A percentile compares a stretch with the other conserved stretches of the same genome.
These are phyloP conservation scores for Phytophthora lateralis DNA, from an alignment of 352 stramenopile species.

Conservation along the genomic window DNA sequence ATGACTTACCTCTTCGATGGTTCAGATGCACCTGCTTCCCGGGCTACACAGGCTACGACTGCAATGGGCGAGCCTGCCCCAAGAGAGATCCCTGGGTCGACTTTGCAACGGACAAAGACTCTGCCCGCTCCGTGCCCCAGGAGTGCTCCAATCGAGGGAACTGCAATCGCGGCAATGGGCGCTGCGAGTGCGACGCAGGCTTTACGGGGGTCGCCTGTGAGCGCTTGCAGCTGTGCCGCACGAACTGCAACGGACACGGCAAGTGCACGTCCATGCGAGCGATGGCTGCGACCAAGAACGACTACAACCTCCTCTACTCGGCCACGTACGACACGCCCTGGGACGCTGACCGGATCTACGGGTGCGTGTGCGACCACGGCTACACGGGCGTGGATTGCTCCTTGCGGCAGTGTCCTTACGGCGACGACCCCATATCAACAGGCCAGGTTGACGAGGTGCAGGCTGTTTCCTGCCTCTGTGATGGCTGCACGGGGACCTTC, in stretches of 20 bases:
- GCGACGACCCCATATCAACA: conserved; percentile 84
- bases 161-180: conserved; percentile 76
- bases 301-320: conserved; percentile 66
- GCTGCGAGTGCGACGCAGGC: conserved; percentile 80
- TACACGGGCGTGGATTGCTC: conserved; percentile 90
- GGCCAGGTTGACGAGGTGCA: conserved; percentile 84
- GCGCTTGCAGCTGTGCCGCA: conserved; percentile 67
- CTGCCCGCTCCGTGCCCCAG: conserved; percentile 40
- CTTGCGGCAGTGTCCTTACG: conserved; percentile 79
- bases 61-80: conserved; percentile 77
- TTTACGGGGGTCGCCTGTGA: conserved; percentile 80
- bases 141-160: conserved; percentile 79
- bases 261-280: conserved; percentile 82
- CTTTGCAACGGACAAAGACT: conserved; percentile 50
- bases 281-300: conserved; percentile 54
- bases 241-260: conserved; percentile 89
- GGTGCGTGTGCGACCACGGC: conserved; percentile 90
- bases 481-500: conserved; percentile 65
- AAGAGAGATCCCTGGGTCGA: conserved; percentile 64
- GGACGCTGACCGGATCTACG: conserved; percentile 86
- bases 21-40: conserved; percentile 83
- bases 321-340: conserved; percentile 67
- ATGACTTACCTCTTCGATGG: not conserved
- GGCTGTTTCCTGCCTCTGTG: conserved; percentile 67
- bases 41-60: conserved; percentile 91